Base-by-base conservation (phyloP, 257 asterid species). In the Solanum arcanum region DNA sequence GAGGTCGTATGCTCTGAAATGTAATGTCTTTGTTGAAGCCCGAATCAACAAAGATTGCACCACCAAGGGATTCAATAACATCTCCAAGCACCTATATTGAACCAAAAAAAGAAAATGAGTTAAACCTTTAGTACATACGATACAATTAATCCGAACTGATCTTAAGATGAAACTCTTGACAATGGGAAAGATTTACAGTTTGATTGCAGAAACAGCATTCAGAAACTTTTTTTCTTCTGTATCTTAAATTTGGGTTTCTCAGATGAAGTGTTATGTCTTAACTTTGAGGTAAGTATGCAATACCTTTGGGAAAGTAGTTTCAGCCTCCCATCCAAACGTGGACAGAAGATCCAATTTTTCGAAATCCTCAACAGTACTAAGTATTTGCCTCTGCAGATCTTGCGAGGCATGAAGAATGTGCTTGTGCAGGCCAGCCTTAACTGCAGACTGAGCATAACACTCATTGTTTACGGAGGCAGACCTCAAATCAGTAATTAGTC, bases 381-480 rank as follows among this genome's bases (percentile, higher is more conserved):
- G 62, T 49, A 96, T 90, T 64, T 93, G 96, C 20, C 94, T 83
- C 9, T 93, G 94, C 81, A 96, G 95, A 81, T 93, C 95, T 0
- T 90, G 94, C 1, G 98, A 96, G 41, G 92, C 86, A 84, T 95
- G 93, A 52, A 94, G 96, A 29, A 96, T 86, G 27, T 95, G 95
- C 31, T 95, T 94, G 89, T 94, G 89, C 33, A 96, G 25, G n/a
- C 89, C 92, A 2, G 90, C 92, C 93, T 90, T 93, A 16, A 96
- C 59, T 16, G 98, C 92, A 11, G 95, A 89, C 7, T 76, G 92
- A 16, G 98, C 94, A 74, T 96, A 96, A 86, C 96, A 93, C 21
- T 94, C 95, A n/a, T 96, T 95, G 87, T 95, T 95, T 83, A 94
- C 95, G 3, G 98, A 94, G 27, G 98, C 94, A 0, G 99, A 94